A percentile compares a stretch with the other conserved stretches of the same genome.
These are phyloP conservation scores for Pachysandra terminalis DNA, from an alignment of 164 flowering plant species.

Conservation along the genomic window DNA sequence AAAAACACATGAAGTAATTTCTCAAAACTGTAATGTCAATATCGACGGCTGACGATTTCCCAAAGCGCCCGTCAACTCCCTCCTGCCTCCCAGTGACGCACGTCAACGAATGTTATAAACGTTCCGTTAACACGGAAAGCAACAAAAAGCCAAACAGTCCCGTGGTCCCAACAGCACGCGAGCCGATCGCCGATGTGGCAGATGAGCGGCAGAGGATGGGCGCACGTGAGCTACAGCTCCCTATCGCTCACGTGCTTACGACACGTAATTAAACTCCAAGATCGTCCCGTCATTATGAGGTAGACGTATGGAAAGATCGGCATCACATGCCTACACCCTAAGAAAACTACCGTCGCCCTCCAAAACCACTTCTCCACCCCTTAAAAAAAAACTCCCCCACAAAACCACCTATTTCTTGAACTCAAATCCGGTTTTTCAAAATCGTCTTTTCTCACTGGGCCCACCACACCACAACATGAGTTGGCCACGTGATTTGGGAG, in stretches of 20 bases:
- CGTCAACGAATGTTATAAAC: no score
- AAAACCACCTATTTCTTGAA: background rate
- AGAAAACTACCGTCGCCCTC: background rate
- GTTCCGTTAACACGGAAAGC: no score
- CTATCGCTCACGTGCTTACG: conserved; percentile 32
- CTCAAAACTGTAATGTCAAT: no score
- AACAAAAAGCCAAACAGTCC: no score
- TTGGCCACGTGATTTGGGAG: conserved; percentile 2
- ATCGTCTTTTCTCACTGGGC: background rate
- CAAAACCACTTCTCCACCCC: no score
- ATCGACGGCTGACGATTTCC: no score
- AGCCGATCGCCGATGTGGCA: conserved; percentile 28
- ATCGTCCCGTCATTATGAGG: background rate
- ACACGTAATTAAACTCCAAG: background rate
- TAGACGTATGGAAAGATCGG: background rate
- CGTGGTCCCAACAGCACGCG: conserved; percentile 54
- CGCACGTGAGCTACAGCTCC: conserved; percentile 48
- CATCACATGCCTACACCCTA: background rate
- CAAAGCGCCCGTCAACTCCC: no score
- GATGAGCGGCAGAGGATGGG: conserved; percentile 48
- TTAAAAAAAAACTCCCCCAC: no score
- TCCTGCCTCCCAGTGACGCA: no score
- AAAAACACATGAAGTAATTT: no score
- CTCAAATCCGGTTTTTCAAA: background rate
- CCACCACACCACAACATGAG: background rate